Evolutionary conservation across 805 yeast species (phyloP).

Genomic region (Zygosaccharomyces kombuchaensis): DNA sequence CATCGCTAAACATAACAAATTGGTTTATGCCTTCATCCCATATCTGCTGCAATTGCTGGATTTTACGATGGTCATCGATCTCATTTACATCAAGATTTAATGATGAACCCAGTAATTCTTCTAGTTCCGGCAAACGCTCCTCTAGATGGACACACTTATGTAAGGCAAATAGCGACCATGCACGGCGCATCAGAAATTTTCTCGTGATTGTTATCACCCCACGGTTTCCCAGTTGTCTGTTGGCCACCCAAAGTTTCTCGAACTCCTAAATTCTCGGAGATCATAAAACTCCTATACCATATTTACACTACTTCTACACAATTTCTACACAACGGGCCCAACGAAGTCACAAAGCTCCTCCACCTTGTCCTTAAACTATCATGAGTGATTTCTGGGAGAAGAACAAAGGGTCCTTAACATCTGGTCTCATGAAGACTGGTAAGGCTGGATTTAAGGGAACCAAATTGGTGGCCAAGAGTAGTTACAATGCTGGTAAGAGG

Average conservation of each 20-base stretch:
- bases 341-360: neutral
- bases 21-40: constrained; percentile 7
- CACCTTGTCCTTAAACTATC: neutral
- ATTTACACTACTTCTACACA: neutral
- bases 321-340: neutral
- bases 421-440: constrained; percentile 37
- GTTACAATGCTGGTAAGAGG: constrained; percentile 39
- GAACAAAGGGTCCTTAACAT: constrained; percentile 38
- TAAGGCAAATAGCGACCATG: constrained; percentile 12
- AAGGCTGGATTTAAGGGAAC: constrained; percentile 39
- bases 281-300: neutral
- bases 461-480: constrained; percentile 39
- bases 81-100: neutral
- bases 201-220: neutral
- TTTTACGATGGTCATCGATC: constrained; percentile 1
- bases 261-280: neutral
- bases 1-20: constrained; percentile 12
- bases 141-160: constrained; percentile 6
- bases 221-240: neutral
- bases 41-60: constrained; percentile 12
- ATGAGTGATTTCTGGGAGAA: constrained; percentile 41
- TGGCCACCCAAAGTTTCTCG: neutral
- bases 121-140: neutral
- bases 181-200: constrained; percentile 8
- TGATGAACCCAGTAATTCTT: constrained; percentile 2